These are phyloP conservation scores for Posidonia australis DNA, from an alignment of 106 monocot genomes.

Conservation along the genomic window DNA sequence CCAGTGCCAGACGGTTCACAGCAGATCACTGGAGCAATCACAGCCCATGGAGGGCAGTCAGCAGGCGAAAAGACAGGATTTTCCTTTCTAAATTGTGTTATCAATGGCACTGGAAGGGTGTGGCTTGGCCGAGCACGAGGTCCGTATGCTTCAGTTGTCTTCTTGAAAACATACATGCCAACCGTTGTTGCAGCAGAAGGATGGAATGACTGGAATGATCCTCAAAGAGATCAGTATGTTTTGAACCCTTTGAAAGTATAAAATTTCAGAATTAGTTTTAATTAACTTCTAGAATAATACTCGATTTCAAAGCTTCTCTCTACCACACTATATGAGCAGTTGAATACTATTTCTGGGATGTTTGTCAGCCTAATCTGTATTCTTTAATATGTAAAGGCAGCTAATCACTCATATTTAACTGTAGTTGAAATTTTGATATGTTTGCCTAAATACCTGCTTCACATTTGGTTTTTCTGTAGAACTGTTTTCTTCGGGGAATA, in stretches of 20 bases:
- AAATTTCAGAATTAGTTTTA: neutral
- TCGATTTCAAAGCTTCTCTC: too few relatives aligned
- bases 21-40: conserved; percentile 40
- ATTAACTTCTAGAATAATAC: too few relatives aligned
- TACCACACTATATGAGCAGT: too few relatives aligned
- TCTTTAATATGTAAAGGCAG: too few relatives aligned
- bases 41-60: conserved; percentile 49
- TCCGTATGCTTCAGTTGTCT: conserved; percentile 36
- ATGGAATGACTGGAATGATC: conserved; percentile 57
- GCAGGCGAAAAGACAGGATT: conserved; percentile 30
- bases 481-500: conserved; percentile 38
- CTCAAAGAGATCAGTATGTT: conserved; percentile 36
- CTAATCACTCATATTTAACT: too few relatives aligned
- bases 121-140: conserved; percentile 59
- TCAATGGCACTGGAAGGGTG: conserved; percentile 35
- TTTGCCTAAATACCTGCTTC: neutral
- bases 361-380: too few relatives aligned
- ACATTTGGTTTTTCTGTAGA: conserved; percentile 11
- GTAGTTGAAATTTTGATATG: too few relatives aligned
- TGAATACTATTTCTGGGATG: too few relatives aligned
- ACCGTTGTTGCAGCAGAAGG: conserved; percentile 35
- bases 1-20: conserved; percentile 11
- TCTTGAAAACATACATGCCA: conserved; percentile 31
- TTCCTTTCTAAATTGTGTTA: conserved; percentile 44
- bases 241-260: neutral